phyloP scores from a whole-genome alignment of 306 rosid species.

The Biancaea sappan region DNA sequence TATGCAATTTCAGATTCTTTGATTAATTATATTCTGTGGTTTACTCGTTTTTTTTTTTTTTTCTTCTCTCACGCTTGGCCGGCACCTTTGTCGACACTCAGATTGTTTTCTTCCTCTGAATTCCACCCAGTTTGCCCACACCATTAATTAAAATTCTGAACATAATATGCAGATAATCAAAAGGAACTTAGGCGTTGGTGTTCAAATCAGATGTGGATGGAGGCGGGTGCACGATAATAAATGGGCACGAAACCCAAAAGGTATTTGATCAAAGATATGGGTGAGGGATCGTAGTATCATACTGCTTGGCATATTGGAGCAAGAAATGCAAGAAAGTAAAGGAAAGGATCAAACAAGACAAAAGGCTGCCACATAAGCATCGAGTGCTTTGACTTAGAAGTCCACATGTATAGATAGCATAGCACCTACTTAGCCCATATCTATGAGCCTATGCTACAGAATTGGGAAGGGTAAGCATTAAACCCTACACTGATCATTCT shows the following conservation, averaged over 20 bases:
- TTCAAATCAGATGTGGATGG: too few species aligned
- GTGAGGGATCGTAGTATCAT: slow-evolving; percentile 19
- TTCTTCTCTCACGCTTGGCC: slow-evolving; percentile 25
- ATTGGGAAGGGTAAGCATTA: slow-evolving; percentile 7
- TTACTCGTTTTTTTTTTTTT: not conserved
- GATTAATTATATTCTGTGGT: not conserved
- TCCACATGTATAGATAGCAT: too few species aligned
- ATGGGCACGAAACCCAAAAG: slow-evolving; percentile 40
- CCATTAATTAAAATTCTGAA: too few species aligned
- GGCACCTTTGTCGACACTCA: slow-evolving; percentile 33
- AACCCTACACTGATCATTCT: slow-evolving; percentile 18
- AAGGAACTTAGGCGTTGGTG: too few species aligned
- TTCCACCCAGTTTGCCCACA: slow-evolving; percentile 25
- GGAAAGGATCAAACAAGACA: slow-evolving; percentile 35
- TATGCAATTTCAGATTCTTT: slow-evolving; percentile 15
- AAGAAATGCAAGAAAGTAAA: not conserved
- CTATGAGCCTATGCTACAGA: slow-evolving; percentile 22
- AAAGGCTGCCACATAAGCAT: slow-evolving; percentile 29
- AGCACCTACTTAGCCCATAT: slow-evolving; percentile 15
- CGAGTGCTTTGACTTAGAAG: slow-evolving; percentile 35
- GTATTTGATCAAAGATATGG: slow-evolving; percentile 41
- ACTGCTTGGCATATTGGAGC: slow-evolving; percentile 46
- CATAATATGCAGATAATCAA: not conserved
- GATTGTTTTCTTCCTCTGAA: slow-evolving; percentile 31
- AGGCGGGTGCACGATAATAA: too few species aligned